A percentile compares a stretch with the other conserved stretches of the same genome.
These are phyloP conservation scores for Penicillium coprophilum DNA, from an alignment of 495 filamentous ascomycete genomes.

Conservation along the genomic window DNA sequence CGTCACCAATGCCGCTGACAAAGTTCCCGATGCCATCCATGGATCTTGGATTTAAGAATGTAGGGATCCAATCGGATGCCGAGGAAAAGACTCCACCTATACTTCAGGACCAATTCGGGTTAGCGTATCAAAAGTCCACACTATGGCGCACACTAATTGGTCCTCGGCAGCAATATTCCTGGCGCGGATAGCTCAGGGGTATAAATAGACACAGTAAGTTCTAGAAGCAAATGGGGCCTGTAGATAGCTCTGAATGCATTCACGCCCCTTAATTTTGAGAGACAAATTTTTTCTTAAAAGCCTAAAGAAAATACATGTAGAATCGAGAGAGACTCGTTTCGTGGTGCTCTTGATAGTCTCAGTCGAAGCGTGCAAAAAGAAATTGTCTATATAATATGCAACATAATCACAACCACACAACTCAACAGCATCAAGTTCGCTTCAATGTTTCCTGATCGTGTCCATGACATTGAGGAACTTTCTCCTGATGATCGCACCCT, in stretches of 20 bases:
- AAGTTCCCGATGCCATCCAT: background rate
- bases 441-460: constrained; percentile 17
- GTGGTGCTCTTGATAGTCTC: background rate
- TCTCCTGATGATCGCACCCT: constrained; percentile 20
- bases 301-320: background rate
- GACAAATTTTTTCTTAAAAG: background rate
- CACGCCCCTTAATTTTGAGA: background rate
- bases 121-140: background rate
- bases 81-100: background rate
- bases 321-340: background rate
- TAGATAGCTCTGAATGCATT: constrained; percentile 5
- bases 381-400: constrained; percentile 7
- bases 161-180: background rate
- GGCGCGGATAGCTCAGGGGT: background rate
- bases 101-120: background rate
- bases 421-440: constrained; percentile 8
- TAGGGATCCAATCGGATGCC: constrained; percentile 2
- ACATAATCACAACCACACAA: background rate
- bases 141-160: constrained; percentile 1
- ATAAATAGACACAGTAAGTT: constrained; percentile 9
- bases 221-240: constrained; percentile 2
- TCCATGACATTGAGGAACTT: constrained; percentile 28
- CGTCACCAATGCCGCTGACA: background rate
- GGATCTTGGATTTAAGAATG: background rate
- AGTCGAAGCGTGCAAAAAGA: background rate